Percentiles rank a stretch among this genome's conserved stretches.
Evolutionary conservation across 2,329 filamentous ascomycete genomes (phyloP).

Genomic region (Epicoccum sorghinum): DNA sequence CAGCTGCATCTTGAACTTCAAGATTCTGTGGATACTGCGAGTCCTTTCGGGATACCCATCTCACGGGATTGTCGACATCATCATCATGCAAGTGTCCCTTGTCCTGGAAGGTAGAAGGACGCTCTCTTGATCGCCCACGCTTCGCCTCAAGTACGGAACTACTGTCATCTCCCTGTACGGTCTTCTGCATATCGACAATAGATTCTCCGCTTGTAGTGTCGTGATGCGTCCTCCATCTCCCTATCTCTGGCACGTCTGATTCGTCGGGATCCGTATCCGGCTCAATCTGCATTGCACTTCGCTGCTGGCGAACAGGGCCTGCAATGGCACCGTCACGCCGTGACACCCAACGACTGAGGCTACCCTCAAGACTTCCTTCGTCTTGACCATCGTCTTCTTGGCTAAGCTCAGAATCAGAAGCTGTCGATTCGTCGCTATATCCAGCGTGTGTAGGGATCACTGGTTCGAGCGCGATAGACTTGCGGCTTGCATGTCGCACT

Average conservation of each 20-base stretch:
- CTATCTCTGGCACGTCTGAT: conserved; percentile 34
- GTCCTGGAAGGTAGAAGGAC: conserved; percentile 4
- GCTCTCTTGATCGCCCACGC: conserved; percentile 9
- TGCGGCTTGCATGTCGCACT: conserved; percentile 34
- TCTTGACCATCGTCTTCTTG: conserved; percentile 25
- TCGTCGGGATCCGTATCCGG: conserved; percentile 21
- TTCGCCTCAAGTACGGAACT: conserved; percentile 5
- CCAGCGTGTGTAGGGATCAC: conserved; percentile 7
- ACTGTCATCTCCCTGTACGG: conserved; percentile 2
- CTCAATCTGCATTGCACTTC: conserved; percentile 3
- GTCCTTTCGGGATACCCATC: conserved; percentile 15
- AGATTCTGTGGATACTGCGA: conserved; percentile 10
- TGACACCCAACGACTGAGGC: conserved; percentile 44
- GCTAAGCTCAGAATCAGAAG: conserved; percentile 33
- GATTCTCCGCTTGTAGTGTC: conserved; percentile 37
- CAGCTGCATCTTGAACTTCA: neutral
- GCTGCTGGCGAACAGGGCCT: conserved; percentile 26
- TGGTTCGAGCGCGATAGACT: conserved; percentile 11
- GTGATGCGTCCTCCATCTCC: conserved; percentile 26
- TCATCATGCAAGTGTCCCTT: conserved; percentile 5
- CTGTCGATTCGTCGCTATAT: conserved; percentile 39
- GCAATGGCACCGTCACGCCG: conserved; percentile 33
- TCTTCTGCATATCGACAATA: conserved; percentile 3
- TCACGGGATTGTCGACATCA: conserved; percentile 18
- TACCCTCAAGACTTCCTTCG: conserved; percentile 39